A percentile compares a stretch with the other conserved stretches of the same genome.
phyloP scores from a whole-genome alignment of 352 stramenopile species.

The Phytopythium delawarense region DNA sequence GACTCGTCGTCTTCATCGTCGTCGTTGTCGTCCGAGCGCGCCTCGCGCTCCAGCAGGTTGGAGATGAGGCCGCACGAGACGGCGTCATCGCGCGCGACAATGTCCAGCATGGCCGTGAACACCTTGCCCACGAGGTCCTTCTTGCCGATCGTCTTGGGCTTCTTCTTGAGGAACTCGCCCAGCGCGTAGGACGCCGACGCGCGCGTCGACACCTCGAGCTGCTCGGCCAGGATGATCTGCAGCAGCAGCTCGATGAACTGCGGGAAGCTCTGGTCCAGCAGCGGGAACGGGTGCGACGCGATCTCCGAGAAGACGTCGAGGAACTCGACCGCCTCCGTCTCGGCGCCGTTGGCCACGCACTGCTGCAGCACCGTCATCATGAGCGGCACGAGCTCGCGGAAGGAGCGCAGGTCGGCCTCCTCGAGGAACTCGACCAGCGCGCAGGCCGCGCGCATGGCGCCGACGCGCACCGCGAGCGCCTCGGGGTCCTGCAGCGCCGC shows the following conservation, averaged over 20 bases:
- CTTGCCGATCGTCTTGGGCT: constrained; percentile 88
- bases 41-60: constrained; percentile 71
- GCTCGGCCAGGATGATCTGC: constrained; percentile 72
- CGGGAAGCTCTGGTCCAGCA: constrained; percentile 77
- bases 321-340: constrained; percentile 82
- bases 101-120: constrained; percentile 84
- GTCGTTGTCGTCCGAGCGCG: constrained; percentile 41
- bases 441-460: constrained; percentile 76
- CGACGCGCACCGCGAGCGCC: constrained; percentile 78
- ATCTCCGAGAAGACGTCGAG: constrained; percentile 86
- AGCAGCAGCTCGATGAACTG: constrained; percentile 82
- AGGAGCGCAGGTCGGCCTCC: constrained; percentile 60
- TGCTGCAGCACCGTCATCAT: constrained; percentile 87
- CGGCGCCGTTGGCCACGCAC: constrained; percentile 71
- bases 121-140: constrained; percentile 79
- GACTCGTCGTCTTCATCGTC: constrained; percentile 82
- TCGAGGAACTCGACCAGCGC: constrained; percentile 80
- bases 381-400: constrained; percentile 72
- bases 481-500: constrained; percentile 72
- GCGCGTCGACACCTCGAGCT: constrained; percentile 74
- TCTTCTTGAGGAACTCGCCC: constrained; percentile 86
- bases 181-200: constrained; percentile 79
- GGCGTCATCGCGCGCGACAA: constrained; percentile 68
- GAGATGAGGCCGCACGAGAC: constrained; percentile 83
- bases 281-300: constrained; percentile 77